Conservation (phyloP, 164 flowering plant genomes). For the Tinospora cordifolia region DNA sequence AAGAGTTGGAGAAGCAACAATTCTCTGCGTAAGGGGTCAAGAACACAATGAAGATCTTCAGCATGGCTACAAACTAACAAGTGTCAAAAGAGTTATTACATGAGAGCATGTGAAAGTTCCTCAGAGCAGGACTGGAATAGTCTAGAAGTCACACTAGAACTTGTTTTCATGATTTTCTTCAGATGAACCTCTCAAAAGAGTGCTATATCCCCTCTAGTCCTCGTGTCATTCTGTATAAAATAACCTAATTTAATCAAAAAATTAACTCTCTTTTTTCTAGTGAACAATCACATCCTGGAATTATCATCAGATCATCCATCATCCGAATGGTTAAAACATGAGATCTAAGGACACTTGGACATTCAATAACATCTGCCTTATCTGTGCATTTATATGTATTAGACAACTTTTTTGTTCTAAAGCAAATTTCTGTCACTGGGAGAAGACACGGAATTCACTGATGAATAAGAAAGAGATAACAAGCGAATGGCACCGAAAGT, state of each 20-base stretch:
- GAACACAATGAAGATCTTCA: background rate
- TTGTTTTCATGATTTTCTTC: background rate
- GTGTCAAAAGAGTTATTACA: background rate
- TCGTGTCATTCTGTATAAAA: background rate
- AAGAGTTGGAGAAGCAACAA: slow-evolving; percentile 4
- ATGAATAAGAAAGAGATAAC: no score
- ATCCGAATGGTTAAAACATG: background rate
- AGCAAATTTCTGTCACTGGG: no score
- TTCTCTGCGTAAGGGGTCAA: background rate
- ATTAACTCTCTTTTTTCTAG: background rate
- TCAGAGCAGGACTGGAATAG: background rate
- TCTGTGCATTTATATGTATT: no score
- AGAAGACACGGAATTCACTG: no score
- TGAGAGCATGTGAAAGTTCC: background rate
- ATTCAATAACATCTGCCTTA: no score
- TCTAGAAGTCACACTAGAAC: background rate
- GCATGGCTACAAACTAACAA: background rate
- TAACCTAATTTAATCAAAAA: background rate
- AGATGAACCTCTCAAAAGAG: background rate
- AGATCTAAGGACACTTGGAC: no score
- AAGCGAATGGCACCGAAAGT: no score
- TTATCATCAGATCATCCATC: background rate
- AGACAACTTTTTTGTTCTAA: no score
- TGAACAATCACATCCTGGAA: background rate
- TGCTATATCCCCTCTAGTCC: background rate